Evolutionary conservation across 1,139 yeast species (phyloP), one percentile per base, ranked within the genome.

Genomic region (Scheffersomyces insectosa): DNA sequence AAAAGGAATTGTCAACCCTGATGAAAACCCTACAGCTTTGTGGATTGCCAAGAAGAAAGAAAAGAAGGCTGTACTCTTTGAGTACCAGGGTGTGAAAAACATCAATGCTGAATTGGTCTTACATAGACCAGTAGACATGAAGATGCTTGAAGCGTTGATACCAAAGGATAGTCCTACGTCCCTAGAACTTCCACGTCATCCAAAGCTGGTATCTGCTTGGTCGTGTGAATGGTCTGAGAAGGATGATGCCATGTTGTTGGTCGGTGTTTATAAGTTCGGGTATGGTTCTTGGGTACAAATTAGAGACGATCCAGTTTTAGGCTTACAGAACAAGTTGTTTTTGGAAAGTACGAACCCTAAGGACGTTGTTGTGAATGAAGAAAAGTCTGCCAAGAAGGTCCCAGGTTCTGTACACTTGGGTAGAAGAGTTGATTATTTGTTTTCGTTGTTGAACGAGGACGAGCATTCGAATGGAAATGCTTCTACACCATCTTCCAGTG

Each of bases 261-360:
- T 87, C 35, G 99, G 99, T 50, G 87, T 93, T 28, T 79, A 81
- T 60, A 90, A 89, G 63, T 89, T 91, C 65, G 99, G 99, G 0
- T 93, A 89, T 60, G 99, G 99, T 15, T 85, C 96, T 0, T 95
- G 99, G 99, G 65, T 79, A 6, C 91, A 88, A 60, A 91, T 95
- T 38, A 75, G 99, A 60, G 99, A 93, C 66, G 99, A 95, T 66
- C 98, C 99, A 1, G 78, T 88, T 44, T 75, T 95, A 47, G 95
- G 93, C 11, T 74, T 95, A 51, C 88, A 90, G 49, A 89, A 89
- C 55, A 91, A 88, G 68, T 68, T 91, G 50, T 91, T 82, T 59
- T 72, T 91, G 54, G 88, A 79, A 43, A 27, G 30, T 29, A 28
- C 37, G 14, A 25, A 31, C 20, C 34, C 34, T 15, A 31, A 31